Base-by-base conservation (phyloP, 2,329 filamentous ascomycete species). In the Exserohilum rostratum region DNA sequence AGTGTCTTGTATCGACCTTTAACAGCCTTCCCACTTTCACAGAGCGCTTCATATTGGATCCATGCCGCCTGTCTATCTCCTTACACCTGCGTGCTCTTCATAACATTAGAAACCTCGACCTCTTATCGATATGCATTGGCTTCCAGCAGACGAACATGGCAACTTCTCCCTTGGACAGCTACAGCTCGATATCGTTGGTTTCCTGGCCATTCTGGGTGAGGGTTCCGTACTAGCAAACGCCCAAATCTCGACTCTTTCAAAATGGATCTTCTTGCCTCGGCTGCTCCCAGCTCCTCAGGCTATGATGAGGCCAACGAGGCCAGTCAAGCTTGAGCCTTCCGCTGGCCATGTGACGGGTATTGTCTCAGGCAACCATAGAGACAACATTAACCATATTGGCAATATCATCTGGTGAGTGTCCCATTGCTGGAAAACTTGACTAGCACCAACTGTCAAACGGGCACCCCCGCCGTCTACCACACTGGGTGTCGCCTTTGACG, bases 131-230 rank as follows among this genome's bases (percentile, higher is more conserved):
- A 72, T 73, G 69, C 72, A 73, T 57, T 78, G 76, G 76, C 67
- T 77, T 11, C 64, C 69, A 53, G 34, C 50, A 10, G 57, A 66
- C 31, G 55, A 62, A 30, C 43, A 65, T 44, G 70, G 68, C 18
- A 53, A 53, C 6, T 42, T 51, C 30, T 48, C 59, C 10, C 63
- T 77, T 20, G 57, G 70, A 10, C 66, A 76, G 45, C 75, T 83
- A 46, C 80, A 83, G 61, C 77, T 83, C 43, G 81, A 84, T 62
- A 83, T 83, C 43, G 81, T 84, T 54, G 81, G 81, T 66, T 82
- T 82, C 64, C 78, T 83, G n/a, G 80, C 80, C 53, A 79, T 83
- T 57, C 68, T 83, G 25, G 80, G 80, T 40, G 80, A 83, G 67
- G 79, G 79, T 70, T 80, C 77, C 43, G 76, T 83, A 18, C 69